A percentile compares a stretch with the other conserved stretches of the same genome.
These are phyloP conservation scores for Microdochium paspali DNA, from an alignment of 2,329 filamentous ascomycete genomes.

Conservation along the genomic window DNA sequence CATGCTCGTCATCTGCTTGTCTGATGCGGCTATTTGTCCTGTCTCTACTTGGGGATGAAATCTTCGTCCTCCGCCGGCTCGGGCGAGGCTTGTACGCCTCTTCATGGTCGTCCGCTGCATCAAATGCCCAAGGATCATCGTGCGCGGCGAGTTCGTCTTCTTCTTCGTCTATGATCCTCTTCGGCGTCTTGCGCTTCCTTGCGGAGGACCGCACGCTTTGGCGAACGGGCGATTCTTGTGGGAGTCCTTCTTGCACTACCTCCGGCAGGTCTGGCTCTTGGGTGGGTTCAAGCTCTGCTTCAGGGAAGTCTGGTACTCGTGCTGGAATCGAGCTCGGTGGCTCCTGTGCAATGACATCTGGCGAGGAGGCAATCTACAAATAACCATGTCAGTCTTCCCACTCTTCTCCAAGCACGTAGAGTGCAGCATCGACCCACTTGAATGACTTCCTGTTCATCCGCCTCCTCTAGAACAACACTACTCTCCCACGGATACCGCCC, in stretches of 20 bases:
- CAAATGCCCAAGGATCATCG: slow-evolving; percentile 8
- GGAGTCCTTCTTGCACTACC: too few relatives aligned
- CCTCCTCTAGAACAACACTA: slow-evolving; percentile 4
- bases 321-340: slow-evolving; percentile 3
- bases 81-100: slow-evolving; percentile 11
- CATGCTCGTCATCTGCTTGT: background rate
- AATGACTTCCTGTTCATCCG: slow-evolving; percentile 5
- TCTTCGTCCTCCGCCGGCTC: slow-evolving; percentile 8
- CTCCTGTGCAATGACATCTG: slow-evolving; percentile 11
- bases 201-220: slow-evolving; percentile 2
- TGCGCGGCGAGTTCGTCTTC: slow-evolving; percentile 11
- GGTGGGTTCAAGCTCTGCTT: slow-evolving; percentile 3
- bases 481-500: slow-evolving; percentile 18
- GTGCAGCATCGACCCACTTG: slow-evolving; percentile 10
- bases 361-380: slow-evolving; percentile 15
- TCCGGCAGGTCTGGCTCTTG: too few relatives aligned
- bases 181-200: slow-evolving; percentile 9
- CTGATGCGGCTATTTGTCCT: background rate
- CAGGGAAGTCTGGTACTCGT: background rate
- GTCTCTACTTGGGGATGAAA: background rate
- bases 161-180: slow-evolving; percentile 11
- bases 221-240: slow-evolving; percentile 1
- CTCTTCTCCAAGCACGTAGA: background rate
- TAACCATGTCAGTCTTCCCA: slow-evolving; percentile 4
- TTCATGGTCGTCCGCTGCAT: slow-evolving; percentile 4